These are phyloP conservation scores for Endogone sp. DNA, from an alignment of 192 early-diverging fungal genomes.

Conservation along the genomic window DNA sequence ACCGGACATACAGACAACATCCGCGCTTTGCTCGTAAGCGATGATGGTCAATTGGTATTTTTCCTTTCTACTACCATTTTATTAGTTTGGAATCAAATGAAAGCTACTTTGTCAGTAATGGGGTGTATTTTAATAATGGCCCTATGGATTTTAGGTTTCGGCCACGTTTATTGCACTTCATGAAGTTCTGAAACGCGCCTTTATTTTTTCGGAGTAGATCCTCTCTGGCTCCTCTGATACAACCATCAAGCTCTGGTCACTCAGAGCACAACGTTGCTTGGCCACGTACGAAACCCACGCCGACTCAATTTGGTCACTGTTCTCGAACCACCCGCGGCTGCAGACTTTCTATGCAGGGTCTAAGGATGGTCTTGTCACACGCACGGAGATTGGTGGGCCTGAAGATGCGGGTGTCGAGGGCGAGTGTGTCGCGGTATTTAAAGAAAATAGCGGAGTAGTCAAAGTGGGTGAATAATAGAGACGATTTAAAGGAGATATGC, in stretches of 20 bases:
- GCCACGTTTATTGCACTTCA: not conserved
- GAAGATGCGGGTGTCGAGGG: conserved; percentile 49
- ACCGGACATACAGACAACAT: conserved; percentile 97
- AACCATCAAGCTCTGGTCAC: conserved; percentile 97
- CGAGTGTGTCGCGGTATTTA: conserved; percentile 85
- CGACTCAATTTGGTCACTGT: conserved; percentile 89
- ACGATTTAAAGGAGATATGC: not conserved
- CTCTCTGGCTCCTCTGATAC: conserved; percentile 92
- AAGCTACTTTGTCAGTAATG: no score
- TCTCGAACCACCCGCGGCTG: conserved; percentile 80
- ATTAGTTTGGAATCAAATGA: no score
- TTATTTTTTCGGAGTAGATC: conserved; percentile 42
- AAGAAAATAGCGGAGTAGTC: conserved; percentile 78
- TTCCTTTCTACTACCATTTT: no score
- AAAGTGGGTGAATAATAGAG: conserved; percentile 45
- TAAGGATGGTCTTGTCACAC: conserved; percentile 88
- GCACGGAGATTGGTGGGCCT: conserved; percentile 55
- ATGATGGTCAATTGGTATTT: conserved; percentile 78
- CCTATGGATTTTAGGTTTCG: no score
- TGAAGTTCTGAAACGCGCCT: no score
- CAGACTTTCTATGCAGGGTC: conserved; percentile 91
- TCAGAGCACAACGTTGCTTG: conserved; percentile 81
- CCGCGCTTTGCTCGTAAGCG: conserved; percentile 78
- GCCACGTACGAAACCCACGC: conserved; percentile 85
- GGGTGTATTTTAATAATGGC: no score